phyloP scores from a whole-genome alignment of 2,329 filamentous ascomycete genomes.

The Ophiostoma australiae region DNA sequence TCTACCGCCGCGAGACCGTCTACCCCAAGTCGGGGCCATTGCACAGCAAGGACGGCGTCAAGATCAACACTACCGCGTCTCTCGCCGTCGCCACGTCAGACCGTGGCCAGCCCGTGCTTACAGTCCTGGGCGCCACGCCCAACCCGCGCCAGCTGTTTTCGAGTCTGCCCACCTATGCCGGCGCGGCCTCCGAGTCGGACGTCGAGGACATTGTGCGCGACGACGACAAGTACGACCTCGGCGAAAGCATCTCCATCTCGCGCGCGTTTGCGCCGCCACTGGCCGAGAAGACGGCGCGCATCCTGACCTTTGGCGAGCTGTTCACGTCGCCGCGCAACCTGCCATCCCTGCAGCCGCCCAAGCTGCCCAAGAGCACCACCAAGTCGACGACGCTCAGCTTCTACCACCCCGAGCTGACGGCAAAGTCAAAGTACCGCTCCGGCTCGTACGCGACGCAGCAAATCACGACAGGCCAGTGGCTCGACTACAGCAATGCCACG shows the following conservation, averaged over 20 bases:
- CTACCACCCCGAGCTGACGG: slow-evolving; percentile 39
- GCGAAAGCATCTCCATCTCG: slow-evolving; percentile 55
- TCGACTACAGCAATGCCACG: slow-evolving; percentile 63
- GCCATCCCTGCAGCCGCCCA: slow-evolving; percentile 64
- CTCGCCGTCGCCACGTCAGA: slow-evolving; percentile 32
- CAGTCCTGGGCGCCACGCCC: slow-evolving; percentile 69
- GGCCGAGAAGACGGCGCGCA: slow-evolving; percentile 46
- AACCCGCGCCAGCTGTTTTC: slow-evolving; percentile 78
- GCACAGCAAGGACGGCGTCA: slow-evolving; percentile 14
- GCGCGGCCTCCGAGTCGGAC: slow-evolving; percentile 34
- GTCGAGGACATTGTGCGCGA: slow-evolving; percentile 51
- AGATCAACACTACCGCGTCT: slow-evolving; percentile 10
- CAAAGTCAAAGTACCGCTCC: slow-evolving; percentile 50
- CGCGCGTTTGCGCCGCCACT: slow-evolving; percentile 52
- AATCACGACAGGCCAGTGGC: slow-evolving; percentile 63
- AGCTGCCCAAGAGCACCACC: slow-evolving; percentile 64
- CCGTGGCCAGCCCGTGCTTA: slow-evolving; percentile 56
- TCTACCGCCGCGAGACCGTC: slow-evolving; percentile 57
- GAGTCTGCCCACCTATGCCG: slow-evolving; percentile 56
- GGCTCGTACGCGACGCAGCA: slow-evolving; percentile 63
- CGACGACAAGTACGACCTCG: slow-evolving; percentile 23
- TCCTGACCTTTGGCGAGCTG: slow-evolving; percentile 64
- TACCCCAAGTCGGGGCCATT: slow-evolving; percentile 42
- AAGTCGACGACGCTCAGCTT: slow-evolving; percentile 47
- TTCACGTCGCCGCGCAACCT: slow-evolving; percentile 65